Conservation (phyloP, 2,329 filamentous ascomycete genomes). For the Pseudocercospora cruenta region DNA sequence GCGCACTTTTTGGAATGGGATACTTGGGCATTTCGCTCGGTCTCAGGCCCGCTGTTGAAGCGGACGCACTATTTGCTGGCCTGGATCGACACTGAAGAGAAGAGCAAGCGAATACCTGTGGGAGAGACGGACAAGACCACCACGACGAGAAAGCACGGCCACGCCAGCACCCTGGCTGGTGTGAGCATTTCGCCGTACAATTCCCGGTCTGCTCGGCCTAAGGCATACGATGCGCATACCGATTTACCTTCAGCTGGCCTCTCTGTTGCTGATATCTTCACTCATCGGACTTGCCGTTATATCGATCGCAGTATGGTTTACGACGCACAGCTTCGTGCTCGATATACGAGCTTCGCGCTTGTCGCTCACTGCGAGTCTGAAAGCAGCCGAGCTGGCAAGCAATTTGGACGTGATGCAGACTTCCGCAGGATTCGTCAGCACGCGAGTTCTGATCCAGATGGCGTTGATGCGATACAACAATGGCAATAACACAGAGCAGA, state of each 20-base stretch:
- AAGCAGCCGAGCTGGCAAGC: conserved; percentile 78
- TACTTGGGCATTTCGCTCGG: not conserved
- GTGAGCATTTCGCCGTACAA: conserved; percentile 2
- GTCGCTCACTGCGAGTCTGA: conserved; percentile 79
- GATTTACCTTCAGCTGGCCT: conserved; percentile 83
- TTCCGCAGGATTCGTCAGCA: conserved; percentile 71
- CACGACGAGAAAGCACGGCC: not conserved
- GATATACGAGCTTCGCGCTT: conserved; percentile 62
- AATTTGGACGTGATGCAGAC: conserved; percentile 80
- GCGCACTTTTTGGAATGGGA: conserved; percentile 1
- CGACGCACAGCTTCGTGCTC: conserved; percentile 65
- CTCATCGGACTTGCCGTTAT: conserved; percentile 76
- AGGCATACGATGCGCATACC: conserved; percentile 71
- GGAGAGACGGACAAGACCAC: not conserved
- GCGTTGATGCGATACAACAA: conserved; percentile 57
- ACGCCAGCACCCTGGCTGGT: not conserved
- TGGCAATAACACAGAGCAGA: conserved; percentile 58
- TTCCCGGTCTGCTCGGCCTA: not conserved
- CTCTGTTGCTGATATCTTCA: conserved; percentile 75
- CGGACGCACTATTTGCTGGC: not conserved
- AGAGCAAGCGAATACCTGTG: not conserved
- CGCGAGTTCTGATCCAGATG: conserved; percentile 59
- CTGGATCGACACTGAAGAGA: not conserved
- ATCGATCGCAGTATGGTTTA: conserved; percentile 71
- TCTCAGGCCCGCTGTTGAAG: conserved; percentile 1